Evolutionary conservation across 495 filamentous ascomycete genomes (phyloP).

Genomic region (Aspergillus panamensis): DNA sequence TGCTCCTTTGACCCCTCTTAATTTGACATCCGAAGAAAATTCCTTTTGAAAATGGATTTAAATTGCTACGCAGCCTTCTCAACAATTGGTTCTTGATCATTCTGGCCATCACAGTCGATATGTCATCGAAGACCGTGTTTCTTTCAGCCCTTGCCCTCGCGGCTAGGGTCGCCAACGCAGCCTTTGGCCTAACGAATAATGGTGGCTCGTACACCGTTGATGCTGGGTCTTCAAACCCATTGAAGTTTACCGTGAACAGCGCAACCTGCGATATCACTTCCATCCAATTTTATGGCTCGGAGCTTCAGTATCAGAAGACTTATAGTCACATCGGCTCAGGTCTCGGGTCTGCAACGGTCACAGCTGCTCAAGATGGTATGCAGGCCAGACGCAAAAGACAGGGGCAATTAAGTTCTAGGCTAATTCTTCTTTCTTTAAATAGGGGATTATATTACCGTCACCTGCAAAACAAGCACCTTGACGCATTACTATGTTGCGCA

Average conservation of each 20-base stretch:
- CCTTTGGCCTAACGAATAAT: constrained; percentile 32
- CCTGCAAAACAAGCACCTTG: constrained; percentile 55
- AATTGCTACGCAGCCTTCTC: neutral
- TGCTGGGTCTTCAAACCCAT: constrained; percentile 49
- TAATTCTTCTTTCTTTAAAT: neutral
- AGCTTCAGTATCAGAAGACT: constrained; percentile 52
- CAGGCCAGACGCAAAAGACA: neutral
- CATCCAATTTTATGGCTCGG: constrained; percentile 54
- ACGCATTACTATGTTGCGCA: constrained; percentile 62
- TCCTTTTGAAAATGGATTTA: constrained; percentile 10
- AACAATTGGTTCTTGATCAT: neutral
- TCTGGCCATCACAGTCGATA: constrained; percentile 8
- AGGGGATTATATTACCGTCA: constrained; percentile 58
- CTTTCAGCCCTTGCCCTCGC: constrained; percentile 22
- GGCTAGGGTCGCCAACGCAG: constrained; percentile 27
- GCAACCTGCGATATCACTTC: constrained; percentile 61
- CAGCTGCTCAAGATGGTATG: constrained; percentile 38
- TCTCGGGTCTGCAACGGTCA: constrained; percentile 56
- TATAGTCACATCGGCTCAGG: constrained; percentile 59
- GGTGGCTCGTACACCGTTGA: constrained; percentile 46
- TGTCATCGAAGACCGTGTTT: constrained; percentile 23
- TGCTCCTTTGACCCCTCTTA: constrained; percentile 1
- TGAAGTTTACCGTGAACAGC: constrained; percentile 55
- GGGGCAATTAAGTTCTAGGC: neutral
- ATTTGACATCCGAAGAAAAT: neutral